Percentiles rank a stretch among this genome's conserved stretches.
Evolutionary conservation across 345 rosid species (phyloP).

Genomic region (Moricandia moricandioides): DNA sequence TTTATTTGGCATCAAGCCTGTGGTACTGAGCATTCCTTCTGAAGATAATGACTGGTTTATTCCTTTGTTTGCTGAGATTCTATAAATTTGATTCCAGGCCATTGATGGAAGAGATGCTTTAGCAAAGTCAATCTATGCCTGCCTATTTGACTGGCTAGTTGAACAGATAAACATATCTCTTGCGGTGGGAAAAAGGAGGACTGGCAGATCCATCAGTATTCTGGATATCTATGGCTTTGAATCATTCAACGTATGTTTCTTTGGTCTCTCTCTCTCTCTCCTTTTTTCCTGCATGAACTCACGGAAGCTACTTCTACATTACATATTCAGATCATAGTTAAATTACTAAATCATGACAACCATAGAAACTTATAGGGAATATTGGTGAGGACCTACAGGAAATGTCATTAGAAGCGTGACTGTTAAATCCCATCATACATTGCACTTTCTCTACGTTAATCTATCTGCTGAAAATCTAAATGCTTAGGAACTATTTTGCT

Average conservation of each 20-base stretch:
- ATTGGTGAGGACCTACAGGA: not conserved
- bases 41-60: not conserved
- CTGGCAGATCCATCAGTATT: constrained; percentile 97
- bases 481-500: not conserved
- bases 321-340: not conserved
- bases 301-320: not conserved
- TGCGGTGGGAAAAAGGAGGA: constrained; percentile 80
- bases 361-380: not conserved
- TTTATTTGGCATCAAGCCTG: constrained; percentile 1
- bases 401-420: not conserved
- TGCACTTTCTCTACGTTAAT: not conserved
- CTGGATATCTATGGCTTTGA: constrained; percentile 99
- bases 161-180: constrained; percentile 92
- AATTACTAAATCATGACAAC: not conserved
- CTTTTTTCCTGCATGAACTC: constrained; percentile 8
- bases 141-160: constrained; percentile 89
- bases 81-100: constrained; percentile 51
- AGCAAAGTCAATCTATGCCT: constrained; percentile 91
- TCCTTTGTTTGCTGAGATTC: not conserved
- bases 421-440: not conserved
- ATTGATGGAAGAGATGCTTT: constrained; percentile 82
- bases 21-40: not conserved
- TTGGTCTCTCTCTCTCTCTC: not conserved
- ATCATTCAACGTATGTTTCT: constrained; percentile 70
- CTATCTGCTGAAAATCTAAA: not conserved